Conservation (phyloP, 2,329 filamentous ascomycete species). For the Paecilomyces sp. region DNA sequence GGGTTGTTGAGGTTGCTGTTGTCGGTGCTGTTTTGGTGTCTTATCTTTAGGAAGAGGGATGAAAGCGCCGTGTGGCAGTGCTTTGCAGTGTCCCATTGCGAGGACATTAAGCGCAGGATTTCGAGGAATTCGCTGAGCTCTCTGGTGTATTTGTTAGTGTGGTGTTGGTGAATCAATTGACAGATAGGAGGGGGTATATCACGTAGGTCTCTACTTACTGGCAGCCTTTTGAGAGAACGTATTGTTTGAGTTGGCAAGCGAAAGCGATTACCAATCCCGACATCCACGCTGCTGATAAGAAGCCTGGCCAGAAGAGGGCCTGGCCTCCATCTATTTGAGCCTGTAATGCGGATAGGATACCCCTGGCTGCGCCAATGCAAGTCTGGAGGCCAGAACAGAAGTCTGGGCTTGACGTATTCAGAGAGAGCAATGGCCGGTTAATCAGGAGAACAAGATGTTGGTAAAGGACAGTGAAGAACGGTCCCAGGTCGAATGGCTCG, state of each 20-base stretch:
- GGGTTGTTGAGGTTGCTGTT: background rate
- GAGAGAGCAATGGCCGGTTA: conserved; percentile 32
- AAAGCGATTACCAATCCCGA: conserved; percentile 34
- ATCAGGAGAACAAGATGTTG: conserved; percentile 35
- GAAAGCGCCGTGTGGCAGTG: conserved; percentile 31
- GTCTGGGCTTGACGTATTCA: conserved; percentile 29
- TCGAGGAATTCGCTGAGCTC: conserved; percentile 28
- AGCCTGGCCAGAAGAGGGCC: conserved; percentile 32
- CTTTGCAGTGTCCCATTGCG: conserved; percentile 33
- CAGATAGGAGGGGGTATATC: background rate
- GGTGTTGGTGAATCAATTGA: background rate
- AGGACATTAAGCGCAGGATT: conserved; percentile 27
- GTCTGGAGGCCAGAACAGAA: conserved; percentile 35
- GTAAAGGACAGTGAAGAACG: conserved; percentile 36
- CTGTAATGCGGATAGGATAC: conserved; percentile 29
- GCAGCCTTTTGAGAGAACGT: conserved; percentile 25
- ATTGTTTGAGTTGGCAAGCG: conserved; percentile 34
- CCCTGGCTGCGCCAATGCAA: conserved; percentile 33
- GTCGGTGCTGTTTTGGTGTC: conserved; percentile 9
- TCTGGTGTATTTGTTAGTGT: conserved; percentile 9
- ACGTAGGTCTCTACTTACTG: conserved; percentile 14
- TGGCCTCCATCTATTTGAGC: conserved; percentile 24
- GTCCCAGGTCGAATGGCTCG: conserved; percentile 23
- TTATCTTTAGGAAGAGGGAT: conserved; percentile 25
- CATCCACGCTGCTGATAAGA: conserved; percentile 36